phyloP scores from a whole-genome alignment of 306 rosid genomes.

The Quercus aquifolioides region DNA sequence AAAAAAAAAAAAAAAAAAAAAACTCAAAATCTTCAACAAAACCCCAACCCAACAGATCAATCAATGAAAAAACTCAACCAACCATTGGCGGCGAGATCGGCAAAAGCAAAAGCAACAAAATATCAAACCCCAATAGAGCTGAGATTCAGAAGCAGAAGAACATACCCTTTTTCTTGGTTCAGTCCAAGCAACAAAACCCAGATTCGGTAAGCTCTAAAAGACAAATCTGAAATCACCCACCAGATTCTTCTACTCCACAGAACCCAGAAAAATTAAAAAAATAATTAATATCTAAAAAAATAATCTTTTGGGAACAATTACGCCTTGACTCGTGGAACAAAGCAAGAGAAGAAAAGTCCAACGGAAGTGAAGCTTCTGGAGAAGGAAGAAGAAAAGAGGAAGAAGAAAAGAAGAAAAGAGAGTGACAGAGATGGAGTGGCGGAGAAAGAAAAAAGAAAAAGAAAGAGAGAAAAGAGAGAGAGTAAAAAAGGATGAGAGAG shows the following conservation, averaged over 20 bases:
- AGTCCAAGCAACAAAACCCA: constrained; percentile 1
- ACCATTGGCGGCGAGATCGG: background rate
- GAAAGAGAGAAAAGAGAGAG: too few species aligned
- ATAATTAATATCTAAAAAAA: background rate
- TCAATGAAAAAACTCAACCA: too few species aligned
- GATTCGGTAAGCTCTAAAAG: constrained; percentile 16
- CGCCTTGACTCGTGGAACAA: constrained; percentile 30
- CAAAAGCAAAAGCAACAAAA: constrained; percentile 22
- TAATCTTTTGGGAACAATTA: background rate
- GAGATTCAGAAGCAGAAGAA: constrained; percentile 32
- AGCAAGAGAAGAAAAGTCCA: background rate
- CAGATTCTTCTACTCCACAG: background rate
- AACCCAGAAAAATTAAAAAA: background rate
- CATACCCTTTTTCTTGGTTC: constrained; percentile 36
- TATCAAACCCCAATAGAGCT: constrained; percentile 27
- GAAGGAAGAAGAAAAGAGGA: too few species aligned
- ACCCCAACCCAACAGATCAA: too few species aligned
- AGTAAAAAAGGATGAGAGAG: too few species aligned
- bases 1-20: too few species aligned
- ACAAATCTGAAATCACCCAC: constrained; percentile 11
- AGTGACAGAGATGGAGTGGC: too few species aligned
- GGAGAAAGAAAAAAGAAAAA: too few species aligned
- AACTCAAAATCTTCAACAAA: too few species aligned
- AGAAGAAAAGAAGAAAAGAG: too few species aligned
- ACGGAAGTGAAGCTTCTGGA: too few species aligned